A percentile compares a stretch with the other conserved stretches of the same genome.
Evolutionary conservation across 768 basidiomycete genomes (phyloP).

Genomic region (Sarcodon sp.): DNA sequence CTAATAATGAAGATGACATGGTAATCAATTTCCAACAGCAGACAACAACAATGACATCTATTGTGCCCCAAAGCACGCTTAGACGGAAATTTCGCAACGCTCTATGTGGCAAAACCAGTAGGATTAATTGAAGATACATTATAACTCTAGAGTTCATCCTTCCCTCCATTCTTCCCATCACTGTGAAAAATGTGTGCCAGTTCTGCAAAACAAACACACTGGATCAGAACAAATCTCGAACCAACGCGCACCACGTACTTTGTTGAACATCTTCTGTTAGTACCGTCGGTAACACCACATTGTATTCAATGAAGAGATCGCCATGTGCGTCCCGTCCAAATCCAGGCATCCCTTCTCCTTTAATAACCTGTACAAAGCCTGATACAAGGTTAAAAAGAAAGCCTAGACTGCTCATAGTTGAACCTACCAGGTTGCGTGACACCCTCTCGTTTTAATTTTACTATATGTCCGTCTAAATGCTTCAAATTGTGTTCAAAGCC

Average conservation of each 20-base stretch:
- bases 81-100: too few species aligned
- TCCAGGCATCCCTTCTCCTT: slow-evolving; percentile 84
- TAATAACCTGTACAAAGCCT: slow-evolving; percentile 79
- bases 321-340: slow-evolving; percentile 44
- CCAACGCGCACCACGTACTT: slow-evolving; percentile 49
- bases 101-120: too few species aligned
- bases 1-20: too few species aligned
- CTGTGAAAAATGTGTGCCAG: neutral
- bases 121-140: too few species aligned
- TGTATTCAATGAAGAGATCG: slow-evolving; percentile 88
- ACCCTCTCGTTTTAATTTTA: slow-evolving; percentile 55
- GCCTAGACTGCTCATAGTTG: neutral
- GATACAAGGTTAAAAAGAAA: neutral
- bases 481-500: slow-evolving; percentile 91
- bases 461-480: slow-evolving; percentile 79
- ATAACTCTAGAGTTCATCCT: neutral
- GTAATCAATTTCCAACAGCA: too few species aligned
- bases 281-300: slow-evolving; percentile 73
- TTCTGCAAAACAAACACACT: neutral
- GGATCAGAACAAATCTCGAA: neutral
- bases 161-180: neutral
- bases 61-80: too few species aligned
- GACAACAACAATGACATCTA: too few species aligned
- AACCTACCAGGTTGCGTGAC: slow-evolving; percentile 84
- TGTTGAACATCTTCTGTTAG: slow-evolving; percentile 52